These are phyloP conservation scores for Zangia roseola DNA, from an alignment of 768 basidiomycete genomes.

Conservation along the genomic window DNA sequence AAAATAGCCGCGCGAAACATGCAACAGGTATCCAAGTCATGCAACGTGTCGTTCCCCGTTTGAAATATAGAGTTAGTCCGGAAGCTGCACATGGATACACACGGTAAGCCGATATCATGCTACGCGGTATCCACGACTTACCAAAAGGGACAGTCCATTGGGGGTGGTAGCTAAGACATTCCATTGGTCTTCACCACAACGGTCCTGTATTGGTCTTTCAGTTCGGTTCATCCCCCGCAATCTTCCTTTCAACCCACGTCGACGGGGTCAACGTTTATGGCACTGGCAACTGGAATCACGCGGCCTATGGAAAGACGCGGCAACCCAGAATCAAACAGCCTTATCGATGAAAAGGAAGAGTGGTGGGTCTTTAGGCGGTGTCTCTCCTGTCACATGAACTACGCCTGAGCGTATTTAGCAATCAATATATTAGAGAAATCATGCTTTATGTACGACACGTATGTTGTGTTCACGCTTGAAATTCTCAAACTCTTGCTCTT, in stretches of 20 bases:
- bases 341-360: background rate
- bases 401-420: background rate
- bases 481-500: constrained; percentile 78
- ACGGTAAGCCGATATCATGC: background rate
- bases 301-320: too few relatives aligned
- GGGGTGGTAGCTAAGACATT: too few relatives aligned
- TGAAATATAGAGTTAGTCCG: background rate
- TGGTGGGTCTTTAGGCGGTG: background rate
- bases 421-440: constrained; percentile 7
- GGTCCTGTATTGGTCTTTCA: too few relatives aligned
- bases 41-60: background rate
- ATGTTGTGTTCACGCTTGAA: constrained; percentile 81
- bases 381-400: constrained; percentile 1
- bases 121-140: background rate
- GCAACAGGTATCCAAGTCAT: background rate
- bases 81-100: background rate
- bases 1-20: background rate
- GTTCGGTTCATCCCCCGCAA: too few relatives aligned
- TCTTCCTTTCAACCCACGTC: too few relatives aligned
- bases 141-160: constrained; percentile 8
- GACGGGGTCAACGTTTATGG: background rate
- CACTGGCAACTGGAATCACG: background rate
- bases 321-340: background rate
- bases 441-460: constrained; percentile 48
- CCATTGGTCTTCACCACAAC: too few relatives aligned